These are phyloP conservation scores for Entomortierella parvispora DNA, from an alignment of 192 early-diverging fungal species.

Conservation along the genomic window DNA sequence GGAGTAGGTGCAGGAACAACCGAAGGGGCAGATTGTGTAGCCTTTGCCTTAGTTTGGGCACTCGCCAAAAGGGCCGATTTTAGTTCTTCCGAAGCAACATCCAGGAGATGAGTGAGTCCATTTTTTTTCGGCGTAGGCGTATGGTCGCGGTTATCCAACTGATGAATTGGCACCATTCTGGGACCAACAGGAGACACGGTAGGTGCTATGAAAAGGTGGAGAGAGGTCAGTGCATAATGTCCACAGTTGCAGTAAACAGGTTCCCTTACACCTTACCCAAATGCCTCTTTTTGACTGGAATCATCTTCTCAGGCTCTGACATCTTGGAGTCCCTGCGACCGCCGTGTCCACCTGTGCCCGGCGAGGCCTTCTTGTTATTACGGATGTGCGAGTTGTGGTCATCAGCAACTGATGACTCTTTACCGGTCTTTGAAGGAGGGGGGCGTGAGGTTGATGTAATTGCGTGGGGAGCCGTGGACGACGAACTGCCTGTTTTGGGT, in stretches of 20 bases:
- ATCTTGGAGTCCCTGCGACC: not conserved
- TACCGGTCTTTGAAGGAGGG: not conserved
- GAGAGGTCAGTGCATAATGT: not conserved
- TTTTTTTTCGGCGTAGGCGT: no score
- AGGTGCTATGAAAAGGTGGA: not conserved
- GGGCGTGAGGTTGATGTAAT: conserved; percentile 5
- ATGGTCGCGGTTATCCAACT: conserved; percentile 8
- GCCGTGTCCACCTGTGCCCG: not conserved
- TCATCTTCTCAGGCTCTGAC: conserved; percentile 19
- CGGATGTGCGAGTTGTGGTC: no score
- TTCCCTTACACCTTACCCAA: conserved; percentile 11
- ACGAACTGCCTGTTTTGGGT: not conserved
- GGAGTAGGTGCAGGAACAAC: not conserved
- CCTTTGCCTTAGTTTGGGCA: no score
- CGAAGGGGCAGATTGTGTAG: no score
- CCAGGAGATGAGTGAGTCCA: no score
- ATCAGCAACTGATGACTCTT: conserved; percentile 6
- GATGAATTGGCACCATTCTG: conserved; percentile 35
- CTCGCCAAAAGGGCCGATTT: no score
- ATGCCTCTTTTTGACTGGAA: conserved; percentile 47
- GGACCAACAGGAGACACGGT: conserved; percentile 8
- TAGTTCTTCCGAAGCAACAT: no score
- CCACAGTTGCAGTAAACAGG: not conserved
- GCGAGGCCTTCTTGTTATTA: not conserved
- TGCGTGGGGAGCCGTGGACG: not conserved